These are phyloP conservation scores for Pleurotus ostreatus DNA, from an alignment of 768 basidiomycete genomes.

Conservation along the genomic window DNA sequence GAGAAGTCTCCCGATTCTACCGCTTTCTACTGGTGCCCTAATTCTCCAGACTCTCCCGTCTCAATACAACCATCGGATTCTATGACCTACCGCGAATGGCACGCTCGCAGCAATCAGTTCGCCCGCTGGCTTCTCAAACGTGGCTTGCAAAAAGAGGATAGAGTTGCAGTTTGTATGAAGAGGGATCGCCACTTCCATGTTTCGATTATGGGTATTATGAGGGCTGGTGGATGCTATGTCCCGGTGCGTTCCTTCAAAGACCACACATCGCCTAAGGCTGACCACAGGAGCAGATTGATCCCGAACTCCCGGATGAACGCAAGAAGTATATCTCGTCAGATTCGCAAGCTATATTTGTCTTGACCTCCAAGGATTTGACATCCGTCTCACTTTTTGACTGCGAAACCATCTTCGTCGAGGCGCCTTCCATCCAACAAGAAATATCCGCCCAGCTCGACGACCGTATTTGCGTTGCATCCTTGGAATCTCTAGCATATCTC, in stretches of 20 bases:
- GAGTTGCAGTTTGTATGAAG: slow-evolving; percentile 42
- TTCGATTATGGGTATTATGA: slow-evolving; percentile 38
- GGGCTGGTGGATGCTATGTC: slow-evolving; percentile 49
- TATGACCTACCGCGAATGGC: slow-evolving; percentile 32
- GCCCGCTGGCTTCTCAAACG: slow-evolving; percentile 35
- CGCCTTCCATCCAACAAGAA: slow-evolving; percentile 17
- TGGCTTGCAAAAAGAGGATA: slow-evolving; percentile 33
- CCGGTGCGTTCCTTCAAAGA: slow-evolving; percentile 29
- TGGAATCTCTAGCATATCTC: slow-evolving; percentile 35
- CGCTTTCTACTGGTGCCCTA: slow-evolving; percentile 27
- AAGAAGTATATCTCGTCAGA: slow-evolving; percentile 41
- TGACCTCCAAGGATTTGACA: slow-evolving; percentile 25
- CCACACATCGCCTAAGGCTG: background rate
- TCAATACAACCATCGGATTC: slow-evolving; percentile 15
- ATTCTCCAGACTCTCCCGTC: slow-evolving; percentile 19
- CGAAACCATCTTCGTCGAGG: slow-evolving; percentile 21
- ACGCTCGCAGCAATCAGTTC: slow-evolving; percentile 32
- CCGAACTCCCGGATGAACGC: slow-evolving; percentile 42
- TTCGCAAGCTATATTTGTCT: slow-evolving; percentile 35
- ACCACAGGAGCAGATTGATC: slow-evolving; percentile 36
- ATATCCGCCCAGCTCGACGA: slow-evolving; percentile 24
- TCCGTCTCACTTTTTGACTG: slow-evolving; percentile 19
- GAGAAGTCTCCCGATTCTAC: slow-evolving; percentile 17
- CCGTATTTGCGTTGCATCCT: slow-evolving; percentile 23
- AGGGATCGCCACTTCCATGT: slow-evolving; percentile 38